phyloP scores from a whole-genome alignment of 2,329 filamentous ascomycete genomes.

The Cercospora zeina region DNA sequence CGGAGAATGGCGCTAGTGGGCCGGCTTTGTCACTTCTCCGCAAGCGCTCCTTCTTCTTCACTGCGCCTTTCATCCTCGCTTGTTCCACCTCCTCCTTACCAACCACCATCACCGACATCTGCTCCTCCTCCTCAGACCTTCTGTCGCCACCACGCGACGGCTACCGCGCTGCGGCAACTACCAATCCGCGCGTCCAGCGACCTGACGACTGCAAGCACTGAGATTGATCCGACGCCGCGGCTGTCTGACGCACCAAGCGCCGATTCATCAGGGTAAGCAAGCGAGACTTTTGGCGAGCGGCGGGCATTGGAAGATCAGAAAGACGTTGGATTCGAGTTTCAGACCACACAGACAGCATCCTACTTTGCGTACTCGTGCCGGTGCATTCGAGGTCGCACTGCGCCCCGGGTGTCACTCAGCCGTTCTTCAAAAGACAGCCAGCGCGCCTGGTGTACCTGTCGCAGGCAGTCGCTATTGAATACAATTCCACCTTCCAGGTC shows the following conservation, averaged over 20 bases:
- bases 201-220: not conserved
- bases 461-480: constrained; percentile 38
- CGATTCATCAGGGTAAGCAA: constrained; percentile 16
- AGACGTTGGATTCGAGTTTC: constrained; percentile 14
- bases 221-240: constrained; percentile 12
- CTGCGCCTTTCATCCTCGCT: constrained; percentile 9
- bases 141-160: not conserved
- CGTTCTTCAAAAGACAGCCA: constrained; percentile 24
- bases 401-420: constrained; percentile 19
- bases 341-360: constrained; percentile 5
- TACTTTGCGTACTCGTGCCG: constrained; percentile 21
- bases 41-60: constrained; percentile 2
- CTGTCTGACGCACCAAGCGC: constrained; percentile 18
- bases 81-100: constrained; percentile 4
- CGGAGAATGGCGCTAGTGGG: constrained; percentile 4
- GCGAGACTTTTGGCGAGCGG: constrained; percentile 19
- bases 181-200: not conserved
- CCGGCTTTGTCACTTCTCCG: constrained; percentile 14
- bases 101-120: constrained; percentile 1
- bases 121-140: constrained; percentile 7
- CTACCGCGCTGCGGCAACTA: not conserved
- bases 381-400: constrained; percentile 25
- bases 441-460: constrained; percentile 29
- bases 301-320: constrained; percentile 17
- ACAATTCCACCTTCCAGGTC: constrained; percentile 34